Conservation (phyloP, 176 grass and related monocot species). For the Luzula sylvatica region DNA sequence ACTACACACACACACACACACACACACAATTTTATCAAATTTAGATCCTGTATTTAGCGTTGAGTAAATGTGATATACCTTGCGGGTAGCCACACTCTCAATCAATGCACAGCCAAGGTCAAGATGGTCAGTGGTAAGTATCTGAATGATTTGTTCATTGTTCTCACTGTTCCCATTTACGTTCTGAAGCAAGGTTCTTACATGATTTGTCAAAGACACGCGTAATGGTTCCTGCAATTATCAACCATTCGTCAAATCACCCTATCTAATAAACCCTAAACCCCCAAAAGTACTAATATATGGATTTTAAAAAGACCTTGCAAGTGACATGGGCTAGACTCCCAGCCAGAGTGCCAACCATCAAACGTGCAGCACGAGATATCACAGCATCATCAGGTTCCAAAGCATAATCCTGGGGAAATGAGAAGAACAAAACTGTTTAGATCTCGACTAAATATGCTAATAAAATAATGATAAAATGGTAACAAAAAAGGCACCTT, state of each 20-base stretch:
- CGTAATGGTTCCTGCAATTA: slow-evolving; percentile 85
- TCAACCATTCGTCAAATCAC: slow-evolving; percentile 11
- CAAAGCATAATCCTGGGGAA: slow-evolving; percentile 75
- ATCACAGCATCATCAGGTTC: slow-evolving; percentile 68
- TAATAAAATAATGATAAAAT: not conserved
- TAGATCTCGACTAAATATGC: too few species aligned
- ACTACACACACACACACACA: slow-evolving; percentile 18
- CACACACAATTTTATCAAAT: not conserved
- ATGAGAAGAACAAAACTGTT: slow-evolving; percentile 6
- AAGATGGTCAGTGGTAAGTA: slow-evolving; percentile 82
- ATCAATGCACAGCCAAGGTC: slow-evolving; percentile 98
- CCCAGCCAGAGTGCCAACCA: slow-evolving; percentile 92
- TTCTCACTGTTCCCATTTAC: slow-evolving; percentile 65
- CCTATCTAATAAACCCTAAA: not conserved
- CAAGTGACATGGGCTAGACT: slow-evolving; percentile 98
- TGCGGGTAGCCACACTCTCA: slow-evolving; percentile 84
- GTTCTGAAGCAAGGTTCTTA: slow-evolving; percentile 69
- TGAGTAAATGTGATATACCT: slow-evolving; percentile 38
- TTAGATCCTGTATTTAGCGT: too few species aligned
- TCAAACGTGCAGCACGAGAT: slow-evolving; percentile 74
- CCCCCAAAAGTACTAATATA: not conserved
- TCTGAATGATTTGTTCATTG: slow-evolving; percentile 65
- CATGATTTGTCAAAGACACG: slow-evolving; percentile 61
- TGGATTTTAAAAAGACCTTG: slow-evolving; percentile 38
- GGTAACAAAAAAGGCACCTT: slow-evolving; percentile 41